Base-by-base conservation (phyloP, 2,329 filamentous ascomycete genomes). In the Verticillium albo-atrum region DNA sequence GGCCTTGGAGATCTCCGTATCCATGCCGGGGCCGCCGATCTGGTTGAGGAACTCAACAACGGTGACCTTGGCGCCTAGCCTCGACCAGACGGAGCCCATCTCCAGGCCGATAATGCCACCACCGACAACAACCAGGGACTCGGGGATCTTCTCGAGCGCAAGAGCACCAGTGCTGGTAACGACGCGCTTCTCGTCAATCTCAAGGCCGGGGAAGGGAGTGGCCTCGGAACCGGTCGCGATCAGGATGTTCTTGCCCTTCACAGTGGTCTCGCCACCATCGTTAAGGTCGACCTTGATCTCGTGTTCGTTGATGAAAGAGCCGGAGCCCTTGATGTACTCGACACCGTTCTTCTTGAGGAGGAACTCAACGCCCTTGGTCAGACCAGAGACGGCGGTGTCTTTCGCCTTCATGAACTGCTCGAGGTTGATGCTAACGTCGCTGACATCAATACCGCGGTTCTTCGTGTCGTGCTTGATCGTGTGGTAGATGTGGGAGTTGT, bases 281-380 rank as follows among this genome's bases (percentile, higher is more conserved):
- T 89, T 86, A 63, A 97, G 86, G 71, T 90, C 89, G 69, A 99
- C 91, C 78, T 92, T 93, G 77, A 99, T 79, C 70, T 95, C 94
- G 79, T 97, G 87, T 78, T 96, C 91, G 75, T 91, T 91, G 70
- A 89, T 84, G 74, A 98, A 96, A 54, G 91, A 84, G 67, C 89
- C 94, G 56, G 91, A 87, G 68, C 95, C 95, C 83, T 97, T 97
- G 80, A 98, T 84, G 78, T 98, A 99, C 75, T 98, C 92, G 67
- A 97, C 95, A 65, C 92, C 91, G 81, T 99, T 99, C 86, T 99
- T 98, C 88, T 98, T 98, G 80, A 99, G 89, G 64, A 99, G 83
- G 75, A 94, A 99, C 78, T 99, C 95, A 66, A 99, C 90, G 75
- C 95, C 95, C 83, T 98, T 98, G 66, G 95, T 99, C 67, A 99